Conservation (phyloP, 1,139 yeast genomes). For the Scheffersomyces insectosa region DNA sequence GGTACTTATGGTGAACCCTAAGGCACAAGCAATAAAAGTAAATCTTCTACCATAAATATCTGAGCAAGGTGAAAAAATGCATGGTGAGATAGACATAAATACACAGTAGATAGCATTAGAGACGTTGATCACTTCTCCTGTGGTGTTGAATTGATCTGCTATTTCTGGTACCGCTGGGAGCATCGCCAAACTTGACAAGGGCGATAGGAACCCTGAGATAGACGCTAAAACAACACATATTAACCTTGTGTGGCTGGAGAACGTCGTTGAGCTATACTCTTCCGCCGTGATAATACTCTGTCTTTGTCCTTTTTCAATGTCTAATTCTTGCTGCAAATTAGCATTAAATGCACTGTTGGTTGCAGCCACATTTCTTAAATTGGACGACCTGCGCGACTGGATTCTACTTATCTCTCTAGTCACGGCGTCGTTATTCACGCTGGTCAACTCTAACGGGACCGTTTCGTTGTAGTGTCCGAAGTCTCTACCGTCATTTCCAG, state of each 20-base stretch:
- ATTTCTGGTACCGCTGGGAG: slow-evolving; percentile 53
- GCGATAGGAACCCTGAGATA: slow-evolving; percentile 38
- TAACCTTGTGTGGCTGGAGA: slow-evolving; percentile 9
- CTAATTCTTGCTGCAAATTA: slow-evolving; percentile 1
- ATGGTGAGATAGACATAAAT: slow-evolving; percentile 53
- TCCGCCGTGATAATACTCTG: slow-evolving; percentile 5
- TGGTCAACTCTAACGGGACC: slow-evolving; percentile 15
- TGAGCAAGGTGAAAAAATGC: slow-evolving; percentile 47
- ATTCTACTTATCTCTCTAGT: slow-evolving; percentile 15
- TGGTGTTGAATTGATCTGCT: slow-evolving; percentile 43
- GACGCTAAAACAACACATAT: slow-evolving; percentile 17
- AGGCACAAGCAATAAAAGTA: slow-evolving; percentile 38
- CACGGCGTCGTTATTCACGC: slow-evolving; percentile 20
- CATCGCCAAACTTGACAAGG: slow-evolving; percentile 42
- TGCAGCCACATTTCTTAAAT: slow-evolving; percentile 1
- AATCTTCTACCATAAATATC: slow-evolving; percentile 51
- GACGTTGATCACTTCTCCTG: slow-evolving; percentile 45
- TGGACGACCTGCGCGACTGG: slow-evolving; percentile 14
- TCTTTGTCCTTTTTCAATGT: neutral
- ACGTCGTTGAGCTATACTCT: slow-evolving; percentile 10
- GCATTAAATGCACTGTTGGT: neutral
- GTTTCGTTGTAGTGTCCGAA: slow-evolving; percentile 7
- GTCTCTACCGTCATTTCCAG: no score
- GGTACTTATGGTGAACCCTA: slow-evolving; percentile 32
- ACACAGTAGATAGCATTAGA: slow-evolving; percentile 52